phyloP scores from a whole-genome alignment of 768 basidiomycete species.

The Coprinopsis marcescibilis region DNA sequence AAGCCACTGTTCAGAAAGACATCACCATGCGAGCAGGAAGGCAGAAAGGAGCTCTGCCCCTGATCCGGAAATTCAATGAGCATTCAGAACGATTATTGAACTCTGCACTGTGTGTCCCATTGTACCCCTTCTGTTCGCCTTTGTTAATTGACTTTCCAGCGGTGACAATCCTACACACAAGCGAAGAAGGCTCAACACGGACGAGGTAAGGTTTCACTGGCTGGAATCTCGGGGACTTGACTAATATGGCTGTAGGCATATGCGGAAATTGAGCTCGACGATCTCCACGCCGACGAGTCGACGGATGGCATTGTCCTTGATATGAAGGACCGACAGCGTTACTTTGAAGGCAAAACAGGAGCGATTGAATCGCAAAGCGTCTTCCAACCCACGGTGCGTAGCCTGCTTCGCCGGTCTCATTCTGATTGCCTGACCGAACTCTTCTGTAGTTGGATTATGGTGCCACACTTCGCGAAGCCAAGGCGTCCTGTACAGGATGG shows the following conservation, averaged over 20 bases:
- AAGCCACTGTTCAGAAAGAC: slow-evolving; percentile 89
- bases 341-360: slow-evolving; percentile 66
- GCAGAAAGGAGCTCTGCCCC: slow-evolving; percentile 79
- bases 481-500: slow-evolving; percentile 50
- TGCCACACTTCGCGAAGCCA: slow-evolving; percentile 41
- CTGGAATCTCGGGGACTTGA: background rate
- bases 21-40: slow-evolving; percentile 94
- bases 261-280: slow-evolving; percentile 73
- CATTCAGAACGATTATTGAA: slow-evolving; percentile 88
- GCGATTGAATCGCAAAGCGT: slow-evolving; percentile 23
- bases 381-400: slow-evolving; percentile 19
- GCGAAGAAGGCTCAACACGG: slow-evolving; percentile 45
- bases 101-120: slow-evolving; percentile 55
- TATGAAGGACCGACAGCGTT: slow-evolving; percentile 80
- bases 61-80: slow-evolving; percentile 96
- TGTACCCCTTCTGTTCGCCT: background rate
- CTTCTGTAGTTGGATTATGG: slow-evolving; percentile 39
- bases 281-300: slow-evolving; percentile 66
- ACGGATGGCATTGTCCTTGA: slow-evolving; percentile 72
- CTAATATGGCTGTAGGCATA: slow-evolving; percentile 28
- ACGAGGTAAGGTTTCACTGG: slow-evolving; percentile 32
- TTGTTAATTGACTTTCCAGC: slow-evolving; percentile 22
- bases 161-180: slow-evolving; percentile 57
- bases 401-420: background rate
- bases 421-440: background rate